Base-by-base conservation (phyloP, 2,329 filamentous ascomycete species). In the Sordariomycetes sp. region DNA sequence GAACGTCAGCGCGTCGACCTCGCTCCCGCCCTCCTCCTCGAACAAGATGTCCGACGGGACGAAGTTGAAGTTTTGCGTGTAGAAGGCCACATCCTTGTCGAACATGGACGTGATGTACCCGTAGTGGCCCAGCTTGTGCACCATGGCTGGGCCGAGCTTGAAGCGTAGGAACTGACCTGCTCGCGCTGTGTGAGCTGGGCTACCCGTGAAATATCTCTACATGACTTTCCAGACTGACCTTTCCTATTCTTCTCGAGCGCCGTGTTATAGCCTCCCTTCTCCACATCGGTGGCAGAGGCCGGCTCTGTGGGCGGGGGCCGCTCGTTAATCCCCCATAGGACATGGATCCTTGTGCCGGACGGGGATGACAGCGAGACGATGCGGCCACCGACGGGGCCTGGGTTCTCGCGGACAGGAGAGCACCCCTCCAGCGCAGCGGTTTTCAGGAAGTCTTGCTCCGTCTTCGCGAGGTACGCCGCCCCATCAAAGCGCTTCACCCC, bases 21-120 rank as follows among this genome's bases (percentile, higher is more conserved):
- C 51, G 8, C 59, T 22, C 12, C 48, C 50, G 37, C 55, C 59
- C 55, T 34, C 53, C n/a, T 57, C 35, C 28, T 61, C 53, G 37
- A 61, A 62, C 1, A 65, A 55, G 20, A 67, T 63, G 55, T 77
- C 73, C 0, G 69, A 67, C 1, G 70, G 70, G 0, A 70, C 68
- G 54, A 77, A 67, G 63, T 76, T 76, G 68, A 76, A 75, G 54
- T 69, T 70, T 1, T 34, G 25, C 0, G 69, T 72, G 62, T 76
- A 76, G 60, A 69, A 77, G 0, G 62, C 62, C 2, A 72, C 22
- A 10, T 68, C 64, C 1, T 61, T 59, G 32, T 71, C 67, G 58
- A 72, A 73, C 14, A 70, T 61, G 3, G 62, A 56, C n/a, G 64
- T 62, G 12, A 67, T 60, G 53, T 68, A 69, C 20, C 74, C 74